Evolutionary conservation across 2,329 filamentous ascomycete genomes (phyloP), one percentile per base, ranked within the genome.

Genomic region (Ascochyta lentis): DNA sequence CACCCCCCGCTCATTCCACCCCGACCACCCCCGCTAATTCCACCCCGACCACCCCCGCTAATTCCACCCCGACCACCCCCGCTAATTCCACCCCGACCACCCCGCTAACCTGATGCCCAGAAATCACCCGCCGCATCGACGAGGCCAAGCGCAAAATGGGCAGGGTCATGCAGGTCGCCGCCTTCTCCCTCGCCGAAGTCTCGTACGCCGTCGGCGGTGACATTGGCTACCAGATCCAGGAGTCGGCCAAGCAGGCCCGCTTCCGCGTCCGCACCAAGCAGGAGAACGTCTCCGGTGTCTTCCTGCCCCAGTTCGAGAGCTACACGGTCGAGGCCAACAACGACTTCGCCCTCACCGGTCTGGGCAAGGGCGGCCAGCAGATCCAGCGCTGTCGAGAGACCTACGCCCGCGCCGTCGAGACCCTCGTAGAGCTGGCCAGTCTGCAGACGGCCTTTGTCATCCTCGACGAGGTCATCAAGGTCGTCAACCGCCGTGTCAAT

Each of bases 131-230:
- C 76, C 90, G 95, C 72, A 99, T 99, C 78, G 94, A 99, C 80
- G 95, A 99, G 78, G 95, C 95, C 38, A 99, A 99, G 80, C 90
- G 93, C 69, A 99, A 99, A 82, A 99, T 99, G 94, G 95, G 95
- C 54, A 87, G 94, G 31, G 95, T 99, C 34, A 99, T 99, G 95
- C 94, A 98, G 78, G 96, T 99, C 72, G 95, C 95, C 37, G 93
- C 95, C 41, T 98, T 99, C 80, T 98, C 94, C 39, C 85, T 99
- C 16, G 95, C 95, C 57, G 95, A 98, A 80, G 95, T 99, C 53
- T 96, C 92, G 44, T 99, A 99, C 72, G 95, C 95, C 24, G 92
- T 97, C 26, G 95, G 95, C 60, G 92, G 94, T 70, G 74, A 96
- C 71, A 96, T 99, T 69, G 90, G 90, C 59, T 99, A 96, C 79